Evolutionary conservation across 1,284 basidiomycete genomes (phyloP).

Genomic region (Golubevia pallescens): DNA sequence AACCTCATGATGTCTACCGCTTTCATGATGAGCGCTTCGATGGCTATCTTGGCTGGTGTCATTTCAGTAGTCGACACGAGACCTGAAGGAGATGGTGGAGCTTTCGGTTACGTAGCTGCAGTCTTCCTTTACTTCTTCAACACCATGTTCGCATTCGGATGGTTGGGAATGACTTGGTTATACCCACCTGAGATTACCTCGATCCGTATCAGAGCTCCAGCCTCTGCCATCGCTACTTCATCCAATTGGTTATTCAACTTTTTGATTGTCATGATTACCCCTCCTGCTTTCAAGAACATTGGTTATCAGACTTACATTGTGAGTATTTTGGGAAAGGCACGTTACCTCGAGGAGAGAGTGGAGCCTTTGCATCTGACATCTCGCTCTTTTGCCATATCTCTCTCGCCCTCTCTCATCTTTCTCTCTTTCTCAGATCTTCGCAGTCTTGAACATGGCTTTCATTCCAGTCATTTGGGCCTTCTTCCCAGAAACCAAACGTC

Average conservation of each 20-base stretch:
- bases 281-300: constrained; percentile 28
- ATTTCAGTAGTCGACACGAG: constrained; percentile 50
- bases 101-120: constrained; percentile 69
- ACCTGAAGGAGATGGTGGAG: constrained; percentile 65
- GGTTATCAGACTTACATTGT: constrained; percentile 25
- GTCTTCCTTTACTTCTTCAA: constrained; percentile 74
- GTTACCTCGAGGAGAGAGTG: no score
- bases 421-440: constrained; percentile 20
- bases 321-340: no score
- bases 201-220: constrained; percentile 49
- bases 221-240: constrained; percentile 41
- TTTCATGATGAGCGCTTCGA: constrained; percentile 72
- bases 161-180: constrained; percentile 73
- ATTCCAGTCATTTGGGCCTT: constrained; percentile 42
- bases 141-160: constrained; percentile 75
- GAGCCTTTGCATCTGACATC: no score
- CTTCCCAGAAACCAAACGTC: constrained; percentile 41
- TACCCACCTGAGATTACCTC: constrained; percentile 59
- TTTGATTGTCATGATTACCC: constrained; percentile 57
- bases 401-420: no score
- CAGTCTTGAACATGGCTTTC: constrained; percentile 43
- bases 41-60: constrained; percentile 71
- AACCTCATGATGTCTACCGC: constrained; percentile 76
- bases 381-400: no score
- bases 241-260: constrained; percentile 63